Base-by-base conservation (phyloP, 352 stramenopile genomes). In the Phytophthora multivora region DNA sequence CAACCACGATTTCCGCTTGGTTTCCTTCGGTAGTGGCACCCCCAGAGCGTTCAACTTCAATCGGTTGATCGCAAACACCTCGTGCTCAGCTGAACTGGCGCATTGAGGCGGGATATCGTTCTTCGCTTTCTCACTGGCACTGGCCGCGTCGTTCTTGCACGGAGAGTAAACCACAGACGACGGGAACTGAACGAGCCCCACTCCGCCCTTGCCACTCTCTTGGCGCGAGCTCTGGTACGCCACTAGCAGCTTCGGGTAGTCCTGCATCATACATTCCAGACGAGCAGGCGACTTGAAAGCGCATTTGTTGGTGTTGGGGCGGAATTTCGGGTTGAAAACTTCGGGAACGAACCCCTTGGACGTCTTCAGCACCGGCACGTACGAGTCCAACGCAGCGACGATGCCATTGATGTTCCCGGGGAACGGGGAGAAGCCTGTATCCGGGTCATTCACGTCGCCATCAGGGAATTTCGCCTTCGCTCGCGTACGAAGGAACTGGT, bases 221-320 rank as follows among this genome's bases (percentile, higher is more conserved):
- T 72, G 26, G 26, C 66, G 51, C 23, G 53, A 19, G 9, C 54
- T 70, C 23, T 77, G 56, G 31, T 65, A 70, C 23, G 74, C 33
- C n/a, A 84, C 51, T 12, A 91, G 41, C 33, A 90, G 58, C 66
- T 89, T 88, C 5, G 83, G 83, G 36, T 82, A 88, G 51, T 91
- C 83, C 49, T 91, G 83, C 80, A 91, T 88, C 83, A 91, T 91
- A 58, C 83, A 90, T 47, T 91, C 83, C 12, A 90, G 71, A 31
- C 83, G 79, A 6, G 83, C 81, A 3, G 83, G 83, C 0, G 77
- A 80, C 51, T 85, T 89, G 67, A 90, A 90, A 2, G 68, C 62
- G n/a, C 57, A 60, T 41, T 65, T 72, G 41, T 64, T 68, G n/a
- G 60, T 48, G 15, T 71, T 50, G 1, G 47, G 49, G 15, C 49